phyloP scores from a whole-genome alignment of 2,329 filamentous ascomycete species.

The Catunica adiposa region DNA sequence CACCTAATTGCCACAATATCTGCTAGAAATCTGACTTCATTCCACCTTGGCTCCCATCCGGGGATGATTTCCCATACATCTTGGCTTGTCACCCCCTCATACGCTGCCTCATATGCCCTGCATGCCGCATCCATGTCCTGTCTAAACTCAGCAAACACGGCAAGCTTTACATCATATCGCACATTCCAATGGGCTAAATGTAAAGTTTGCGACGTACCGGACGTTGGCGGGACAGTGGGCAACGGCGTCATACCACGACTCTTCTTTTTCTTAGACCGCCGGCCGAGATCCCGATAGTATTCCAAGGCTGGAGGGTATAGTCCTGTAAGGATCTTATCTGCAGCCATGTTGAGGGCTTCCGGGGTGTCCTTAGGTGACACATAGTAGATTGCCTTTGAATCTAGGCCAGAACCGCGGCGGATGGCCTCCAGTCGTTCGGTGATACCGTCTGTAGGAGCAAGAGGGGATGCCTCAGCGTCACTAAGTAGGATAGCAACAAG shows the following conservation, averaged over 20 bases:
- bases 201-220: conserved; percentile 71
- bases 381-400: conserved; percentile 74
- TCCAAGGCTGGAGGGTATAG: conserved; percentile 64
- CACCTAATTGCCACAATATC: conserved; percentile 68
- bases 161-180: conserved; percentile 87
- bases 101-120: conserved; percentile 72
- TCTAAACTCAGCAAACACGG: conserved; percentile 78
- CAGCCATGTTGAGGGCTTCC: conserved; percentile 56
- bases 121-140: conserved; percentile 81
- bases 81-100: conserved; percentile 63
- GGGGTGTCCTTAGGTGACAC: conserved; percentile 57
- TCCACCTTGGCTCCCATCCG: conserved; percentile 79
- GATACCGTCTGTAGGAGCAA: conserved; percentile 35
- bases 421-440: conserved; percentile 63
- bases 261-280: conserved; percentile 77
- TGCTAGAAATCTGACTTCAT: conserved; percentile 76
- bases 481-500: conserved; percentile 64
- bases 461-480: conserved; percentile 38
- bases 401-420: conserved; percentile 60
- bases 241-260: conserved; percentile 61
- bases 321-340: conserved; percentile 53
- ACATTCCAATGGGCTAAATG: conserved; percentile 80
- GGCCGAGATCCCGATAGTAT: conserved; percentile 88
- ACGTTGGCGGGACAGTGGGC: conserved; percentile 67
- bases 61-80: conserved; percentile 81